Base-by-base conservation (phyloP, 108 stramenopile genomes). In the Poteriospumella lacustris region DNA sequence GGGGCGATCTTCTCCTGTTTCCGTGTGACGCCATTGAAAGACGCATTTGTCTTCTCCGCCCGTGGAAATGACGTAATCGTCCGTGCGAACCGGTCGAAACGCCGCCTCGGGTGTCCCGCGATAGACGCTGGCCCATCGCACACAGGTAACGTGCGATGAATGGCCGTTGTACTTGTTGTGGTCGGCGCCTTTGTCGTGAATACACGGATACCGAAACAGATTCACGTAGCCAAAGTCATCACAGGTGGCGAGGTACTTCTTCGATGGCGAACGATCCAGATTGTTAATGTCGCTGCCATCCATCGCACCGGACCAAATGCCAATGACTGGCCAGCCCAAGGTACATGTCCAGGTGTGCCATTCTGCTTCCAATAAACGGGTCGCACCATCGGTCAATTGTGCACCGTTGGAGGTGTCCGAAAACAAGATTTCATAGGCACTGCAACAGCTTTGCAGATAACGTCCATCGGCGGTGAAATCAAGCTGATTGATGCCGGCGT, bases 81-180 rank as follows among this genome's bases (percentile, higher is more conserved):
- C 60, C 5, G 60, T 64, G 15, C 19, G 52, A 56, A 24, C 19
- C 24, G 52, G 52, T 56, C 19, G 52, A 19, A 24, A 15, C 12
- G 64, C 19, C 36, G 40, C 64, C 12, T 39, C 64, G 12, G 64
- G 38, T 33, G 64, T 67, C 15, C 19, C 19, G 3, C 40, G 43
- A 42, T 73, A 26, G 26, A 15, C 12, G 36, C 70, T 26, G 24
- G 31, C 33, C 70, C 70, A 73, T 26, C 70, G 70, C 28, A 76
- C 79, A n/a, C 38, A 39, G 3, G 79, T 80, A 1, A 80, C 79
- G 29, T 80, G 79, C 28, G 44, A 56, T 19, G 73, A 75, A n/a
- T 80, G 79, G 12, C 79, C 79, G 24, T 24, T 1, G 2, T 72
- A 69, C 26, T 1, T n/a, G 9, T 42, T 43, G 58, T 39, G 15